These are phyloP conservation scores for Verticillium albo-atrum DNA, from an alignment of 2,329 filamentous ascomycete genomes.

Conservation along the genomic window DNA sequence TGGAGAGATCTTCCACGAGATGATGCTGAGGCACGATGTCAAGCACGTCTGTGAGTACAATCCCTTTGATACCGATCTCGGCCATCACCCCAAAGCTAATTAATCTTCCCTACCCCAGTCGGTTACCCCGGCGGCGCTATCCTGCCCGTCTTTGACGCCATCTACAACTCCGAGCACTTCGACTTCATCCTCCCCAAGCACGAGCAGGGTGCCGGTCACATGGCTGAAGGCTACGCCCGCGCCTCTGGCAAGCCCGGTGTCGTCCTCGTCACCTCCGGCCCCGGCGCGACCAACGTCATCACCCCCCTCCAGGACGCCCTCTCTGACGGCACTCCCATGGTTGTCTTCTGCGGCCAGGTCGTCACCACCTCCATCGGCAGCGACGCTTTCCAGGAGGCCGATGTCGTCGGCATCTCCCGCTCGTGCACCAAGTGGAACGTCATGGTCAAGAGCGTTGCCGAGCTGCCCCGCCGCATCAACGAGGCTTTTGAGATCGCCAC, in stretches of 20 bases:
- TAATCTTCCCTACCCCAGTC: conserved; percentile 50
- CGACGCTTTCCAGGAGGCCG: conserved; percentile 95
- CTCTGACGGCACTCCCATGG: conserved; percentile 91
- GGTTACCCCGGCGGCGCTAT: conserved; percentile 95
- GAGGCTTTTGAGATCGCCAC: conserved; percentile 98
- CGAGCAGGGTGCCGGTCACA: conserved; percentile 97
- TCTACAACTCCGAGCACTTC: conserved; percentile 97
- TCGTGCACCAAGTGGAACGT: conserved; percentile 99
- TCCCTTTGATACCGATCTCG: neutral
- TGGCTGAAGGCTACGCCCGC: conserved; percentile 95
- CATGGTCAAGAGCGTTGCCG: conserved; percentile 93
- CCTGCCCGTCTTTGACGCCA: conserved; percentile 96
- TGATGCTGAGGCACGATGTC: conserved; percentile 91
- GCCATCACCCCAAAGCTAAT: conserved; percentile 4
- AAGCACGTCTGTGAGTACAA: conserved; percentile 82
- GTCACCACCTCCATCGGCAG: conserved; percentile 77
- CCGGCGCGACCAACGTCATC: conserved; percentile 92
- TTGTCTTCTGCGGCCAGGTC: conserved; percentile 95
- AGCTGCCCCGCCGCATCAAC: conserved; percentile 90
- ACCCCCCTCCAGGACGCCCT: conserved; percentile 96
- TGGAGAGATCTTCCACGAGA: conserved; percentile 97
- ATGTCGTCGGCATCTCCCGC: conserved; percentile 88
- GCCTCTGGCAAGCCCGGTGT: conserved; percentile 92
- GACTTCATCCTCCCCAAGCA: conserved; percentile 93
- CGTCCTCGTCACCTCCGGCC: conserved; percentile 93